phyloP scores from a whole-genome alignment of 371 early-diverging fungal species.

The Saksenaea oblongispora region DNA sequence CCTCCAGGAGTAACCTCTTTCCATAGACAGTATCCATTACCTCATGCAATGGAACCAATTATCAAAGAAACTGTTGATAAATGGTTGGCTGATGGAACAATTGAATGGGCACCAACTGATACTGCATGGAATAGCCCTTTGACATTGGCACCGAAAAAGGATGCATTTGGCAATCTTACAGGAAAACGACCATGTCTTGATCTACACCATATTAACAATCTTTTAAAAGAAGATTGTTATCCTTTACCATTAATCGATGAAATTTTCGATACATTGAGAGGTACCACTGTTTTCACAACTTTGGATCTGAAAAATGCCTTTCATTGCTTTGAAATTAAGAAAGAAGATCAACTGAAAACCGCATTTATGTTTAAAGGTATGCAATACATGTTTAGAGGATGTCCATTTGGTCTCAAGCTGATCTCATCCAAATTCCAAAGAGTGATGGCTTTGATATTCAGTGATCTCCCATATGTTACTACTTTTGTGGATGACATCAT shows the following conservation, averaged over 20 bases:
- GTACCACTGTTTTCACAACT: constrained; percentile 6
- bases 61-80: constrained; percentile 4
- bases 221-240: not conserved
- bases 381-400: constrained; percentile 4
- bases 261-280: not conserved
- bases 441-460: no score
- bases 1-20: not conserved
- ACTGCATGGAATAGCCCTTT: constrained; percentile 24
- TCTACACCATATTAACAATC: not conserved
- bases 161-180: constrained; percentile 6
- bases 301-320: constrained; percentile 24
- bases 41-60: not conserved
- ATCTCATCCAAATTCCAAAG: constrained; percentile 27
- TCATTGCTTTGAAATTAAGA: constrained; percentile 19
- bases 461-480: no score
- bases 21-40: constrained; percentile 14
- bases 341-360: constrained; percentile 11
- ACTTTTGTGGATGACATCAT: no score
- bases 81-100: constrained; percentile 8
- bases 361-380: constrained; percentile 7
- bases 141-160: constrained; percentile 26
- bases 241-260: constrained; percentile 5
- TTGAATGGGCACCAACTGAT: constrained; percentile 1
- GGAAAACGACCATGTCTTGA: constrained; percentile 7
- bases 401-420: constrained; percentile 8